Evolutionary conservation across 495 filamentous ascomycete genomes (phyloP).

Genomic region (Penicillium nucicola): DNA sequence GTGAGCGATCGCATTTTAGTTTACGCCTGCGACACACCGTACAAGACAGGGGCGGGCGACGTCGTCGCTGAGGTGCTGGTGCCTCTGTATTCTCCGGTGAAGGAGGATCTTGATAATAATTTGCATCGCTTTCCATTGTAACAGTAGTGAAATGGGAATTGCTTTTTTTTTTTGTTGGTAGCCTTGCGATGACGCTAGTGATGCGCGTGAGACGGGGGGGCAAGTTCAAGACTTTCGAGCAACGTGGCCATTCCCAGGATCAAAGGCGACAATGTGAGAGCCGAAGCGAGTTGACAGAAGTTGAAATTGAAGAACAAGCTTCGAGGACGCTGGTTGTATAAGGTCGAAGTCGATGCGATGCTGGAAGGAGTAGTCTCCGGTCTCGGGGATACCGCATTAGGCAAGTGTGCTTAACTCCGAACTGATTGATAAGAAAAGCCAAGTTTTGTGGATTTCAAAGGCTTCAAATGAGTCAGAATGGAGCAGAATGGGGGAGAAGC

Average conservation of each 20-base stretch:
- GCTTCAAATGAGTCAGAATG: too few relatives aligned
- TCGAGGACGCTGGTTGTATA: neutral
- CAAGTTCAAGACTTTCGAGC: too few relatives aligned
- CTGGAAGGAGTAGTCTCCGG: constrained; percentile 3
- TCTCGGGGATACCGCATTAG: constrained; percentile 15
- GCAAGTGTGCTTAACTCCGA: constrained; percentile 11
- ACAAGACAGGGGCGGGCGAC: constrained; percentile 40
- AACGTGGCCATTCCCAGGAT: too few relatives aligned
- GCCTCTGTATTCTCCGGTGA: constrained; percentile 6
- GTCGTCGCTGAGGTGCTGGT: constrained; percentile 27
- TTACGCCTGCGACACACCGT: constrained; percentile 62
- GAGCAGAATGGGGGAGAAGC: too few relatives aligned
- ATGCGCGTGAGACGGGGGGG: neutral
- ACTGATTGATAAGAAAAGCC: constrained; percentile 16
- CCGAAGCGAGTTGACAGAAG: too few relatives aligned
- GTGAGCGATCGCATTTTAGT: constrained; percentile 65
- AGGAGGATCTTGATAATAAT: constrained; percentile 8
- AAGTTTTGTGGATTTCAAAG: neutral
- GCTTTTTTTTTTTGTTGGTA: neutral
- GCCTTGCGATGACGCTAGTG: constrained; percentile 1
- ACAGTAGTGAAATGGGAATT: neutral
- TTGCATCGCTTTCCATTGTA: neutral
- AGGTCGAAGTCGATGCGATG: neutral
- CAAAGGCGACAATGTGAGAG: too few relatives aligned
- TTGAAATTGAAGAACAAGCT: neutral